These are phyloP conservation scores for Talaromyces verruculosus DNA, from an alignment of 2,329 filamentous ascomycete genomes.

Conservation along the genomic window DNA sequence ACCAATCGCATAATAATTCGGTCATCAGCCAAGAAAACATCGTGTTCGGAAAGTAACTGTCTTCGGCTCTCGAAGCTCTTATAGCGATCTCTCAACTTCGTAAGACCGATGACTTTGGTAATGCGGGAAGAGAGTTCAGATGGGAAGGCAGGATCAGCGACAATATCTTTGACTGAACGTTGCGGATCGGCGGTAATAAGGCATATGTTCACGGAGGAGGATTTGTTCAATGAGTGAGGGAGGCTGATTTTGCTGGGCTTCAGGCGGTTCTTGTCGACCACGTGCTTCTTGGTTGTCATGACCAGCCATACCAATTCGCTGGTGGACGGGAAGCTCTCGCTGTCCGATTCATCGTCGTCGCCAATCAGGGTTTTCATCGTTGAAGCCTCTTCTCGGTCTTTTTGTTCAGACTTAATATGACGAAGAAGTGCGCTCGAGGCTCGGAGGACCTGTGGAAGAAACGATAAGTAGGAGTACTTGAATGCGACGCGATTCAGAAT, in stretches of 20 bases:
- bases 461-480: not conserved
- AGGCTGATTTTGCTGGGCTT: constrained; percentile 81
- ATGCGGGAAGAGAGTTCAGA: constrained; percentile 65
- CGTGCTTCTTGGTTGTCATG: constrained; percentile 65
- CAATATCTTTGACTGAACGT: constrained; percentile 84
- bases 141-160: constrained; percentile 72
- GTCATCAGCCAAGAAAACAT: constrained; percentile 91
- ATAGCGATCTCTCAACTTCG: constrained; percentile 86
- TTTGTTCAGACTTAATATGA: constrained; percentile 55
- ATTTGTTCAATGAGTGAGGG: constrained; percentile 71
- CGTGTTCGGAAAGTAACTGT: constrained; percentile 80
- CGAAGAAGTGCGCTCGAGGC: constrained; percentile 60
- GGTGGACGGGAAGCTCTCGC: constrained; percentile 46
- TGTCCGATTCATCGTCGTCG: constrained; percentile 46
- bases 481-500: constrained; percentile 16
- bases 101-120: constrained; percentile 74
- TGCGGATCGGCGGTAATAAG: constrained; percentile 82
- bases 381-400: constrained; percentile 50
- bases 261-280: constrained; percentile 71
- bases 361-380: constrained; percentile 57
- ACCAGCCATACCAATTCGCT: constrained; percentile 61
- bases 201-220: constrained; percentile 70
- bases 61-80: constrained; percentile 83
- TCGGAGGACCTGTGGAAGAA: constrained; percentile 52
- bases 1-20: constrained; percentile 73